phyloP scores from a whole-genome alignment of 2,329 filamentous ascomycete genomes.

The Fusarium sterilihyphosum region DNA sequence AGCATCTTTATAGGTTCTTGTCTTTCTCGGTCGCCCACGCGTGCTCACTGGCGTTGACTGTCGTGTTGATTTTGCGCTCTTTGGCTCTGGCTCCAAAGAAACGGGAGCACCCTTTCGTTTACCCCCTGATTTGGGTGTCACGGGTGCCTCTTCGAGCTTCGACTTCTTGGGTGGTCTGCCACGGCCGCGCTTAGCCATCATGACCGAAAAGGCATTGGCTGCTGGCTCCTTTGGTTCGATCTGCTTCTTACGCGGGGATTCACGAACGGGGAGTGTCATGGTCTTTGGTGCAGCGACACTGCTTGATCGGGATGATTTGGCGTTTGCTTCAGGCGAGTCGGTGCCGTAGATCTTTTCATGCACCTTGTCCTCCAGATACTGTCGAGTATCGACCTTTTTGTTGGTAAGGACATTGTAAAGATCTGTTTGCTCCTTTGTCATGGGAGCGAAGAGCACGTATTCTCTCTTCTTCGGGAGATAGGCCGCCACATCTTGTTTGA shows the following conservation, averaged over 20 bases:
- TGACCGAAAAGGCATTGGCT: slow-evolving; percentile 61
- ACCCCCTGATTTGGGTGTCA: slow-evolving; percentile 32
- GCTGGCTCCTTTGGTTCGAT: slow-evolving; percentile 31
- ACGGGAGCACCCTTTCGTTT: slow-evolving; percentile 48
- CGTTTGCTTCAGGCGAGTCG: slow-evolving; percentile 46
- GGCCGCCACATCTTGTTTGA: slow-evolving; percentile 93
- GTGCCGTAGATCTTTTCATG: slow-evolving; percentile 64
- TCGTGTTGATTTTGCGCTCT: slow-evolving; percentile 79
- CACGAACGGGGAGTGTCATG: slow-evolving; percentile 49
- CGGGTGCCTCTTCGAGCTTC: slow-evolving; percentile 33
- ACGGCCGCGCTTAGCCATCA: slow-evolving; percentile 59
- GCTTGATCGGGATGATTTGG: slow-evolving; percentile 52
- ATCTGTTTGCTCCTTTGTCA: slow-evolving; percentile 91
- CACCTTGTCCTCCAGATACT: slow-evolving; percentile 85
- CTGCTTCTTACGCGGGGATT: slow-evolving; percentile 49
- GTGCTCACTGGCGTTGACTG: slow-evolving; percentile 75
- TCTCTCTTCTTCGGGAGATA: slow-evolving; percentile 96
- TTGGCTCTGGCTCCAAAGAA: slow-evolving; percentile 56
- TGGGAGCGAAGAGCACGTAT: slow-evolving; percentile 92
- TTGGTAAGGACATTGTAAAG: slow-evolving; percentile 77
- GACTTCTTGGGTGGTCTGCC: slow-evolving; percentile 39
- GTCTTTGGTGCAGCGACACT: slow-evolving; percentile 42
- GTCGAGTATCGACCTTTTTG: slow-evolving; percentile 68
- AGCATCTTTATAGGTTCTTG: slow-evolving; percentile 61
- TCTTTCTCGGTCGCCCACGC: slow-evolving; percentile 62